Evolutionary conservation across 2,329 filamentous ascomycete species (phyloP), one percentile per base, ranked within the genome.

Genomic region (Sporothrix brunneoviolacea): DNA sequence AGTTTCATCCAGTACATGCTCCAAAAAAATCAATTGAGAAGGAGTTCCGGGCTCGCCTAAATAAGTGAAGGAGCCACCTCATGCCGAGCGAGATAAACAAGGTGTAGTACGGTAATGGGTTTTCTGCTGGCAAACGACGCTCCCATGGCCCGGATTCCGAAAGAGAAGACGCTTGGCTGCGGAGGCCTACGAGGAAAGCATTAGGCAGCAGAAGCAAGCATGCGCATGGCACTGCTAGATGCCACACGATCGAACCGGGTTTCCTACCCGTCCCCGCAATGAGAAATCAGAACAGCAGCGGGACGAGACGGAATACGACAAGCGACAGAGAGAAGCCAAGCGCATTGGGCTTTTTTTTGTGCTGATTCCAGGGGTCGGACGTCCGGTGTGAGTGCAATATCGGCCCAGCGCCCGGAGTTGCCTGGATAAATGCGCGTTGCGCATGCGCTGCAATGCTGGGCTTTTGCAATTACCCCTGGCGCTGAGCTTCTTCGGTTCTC

Each of bases 391-490:
- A 12, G 19, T 15, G 47, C 35, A 52, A 48, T 52, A 43, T 52
- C 40, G 27, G 18, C 16, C n/a, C 10, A 40, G 44, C 40, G 24
- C 18, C 21, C 50, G 50, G 45, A 48, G 27, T 48, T 27, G 45
- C 44, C 37, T 52, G 50, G 50, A 39, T 52, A 52, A 48, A 52
- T 52, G 45, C 45, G 35, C 18, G 32, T 15, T 32, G 18, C 28
- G 39, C 8, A 7, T 38, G n/a, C n/a, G n/a, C 21, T 38, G 3
- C 16, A 21, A 9, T 8, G 18, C 36, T 12, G 4, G 13, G 43
- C 30, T 30, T 8, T 24, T 33, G 2, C 5, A 28, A n/a, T n/a
- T 37, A 13, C 48, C 35, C 18, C 16, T 38, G 35, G 42, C n/a
- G 12, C n/a, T 30, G 35, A 4, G 13, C n/a, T n/a, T 30, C 24